A percentile compares a stretch with the other conserved stretches of the same genome.
Evolutionary conservation across 2,329 filamentous ascomycete genomes (phyloP).

Genomic region (Xylaria sp.): DNA sequence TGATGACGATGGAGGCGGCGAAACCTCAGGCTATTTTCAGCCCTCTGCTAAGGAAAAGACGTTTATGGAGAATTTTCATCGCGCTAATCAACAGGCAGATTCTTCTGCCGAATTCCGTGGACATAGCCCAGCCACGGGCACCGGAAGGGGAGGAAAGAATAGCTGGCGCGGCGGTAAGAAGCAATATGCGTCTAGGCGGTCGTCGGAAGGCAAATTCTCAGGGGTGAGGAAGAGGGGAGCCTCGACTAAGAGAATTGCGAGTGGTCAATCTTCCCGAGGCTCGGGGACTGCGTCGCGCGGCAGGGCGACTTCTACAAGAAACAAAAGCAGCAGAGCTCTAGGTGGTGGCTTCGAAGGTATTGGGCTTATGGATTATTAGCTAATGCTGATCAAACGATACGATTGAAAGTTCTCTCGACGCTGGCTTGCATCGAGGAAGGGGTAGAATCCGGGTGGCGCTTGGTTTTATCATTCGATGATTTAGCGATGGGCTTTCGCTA

Average conservation of each 20-base stretch:
- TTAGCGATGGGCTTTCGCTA: constrained; percentile 19
- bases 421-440: background rate
- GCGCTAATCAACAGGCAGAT: constrained; percentile 36
- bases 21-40: constrained; percentile 62
- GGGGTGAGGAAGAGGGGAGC: constrained; percentile 42
- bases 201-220: constrained; percentile 34
- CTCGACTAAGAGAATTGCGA: constrained; percentile 27
- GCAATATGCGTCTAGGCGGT: constrained; percentile 36
- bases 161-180: constrained; percentile 43
- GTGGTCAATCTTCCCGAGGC: constrained; percentile 33
- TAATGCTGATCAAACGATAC: background rate
- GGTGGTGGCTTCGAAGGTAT: constrained; percentile 46
- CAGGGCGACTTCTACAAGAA: constrained; percentile 19
- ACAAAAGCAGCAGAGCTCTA: constrained; percentile 33
- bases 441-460: background rate
- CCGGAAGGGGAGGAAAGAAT: constrained; percentile 39
- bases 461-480: constrained; percentile 19
- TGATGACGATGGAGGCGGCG: constrained; percentile 45
- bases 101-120: constrained; percentile 34
- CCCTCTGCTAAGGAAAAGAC: constrained; percentile 41
- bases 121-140: constrained; percentile 41
- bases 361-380: constrained; percentile 49
- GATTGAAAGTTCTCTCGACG: background rate
- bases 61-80: constrained; percentile 49
- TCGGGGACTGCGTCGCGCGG: constrained; percentile 22